These are phyloP conservation scores for Quercus mongolica DNA, from an alignment of 306 rosid genomes.

Conservation along the genomic window DNA sequence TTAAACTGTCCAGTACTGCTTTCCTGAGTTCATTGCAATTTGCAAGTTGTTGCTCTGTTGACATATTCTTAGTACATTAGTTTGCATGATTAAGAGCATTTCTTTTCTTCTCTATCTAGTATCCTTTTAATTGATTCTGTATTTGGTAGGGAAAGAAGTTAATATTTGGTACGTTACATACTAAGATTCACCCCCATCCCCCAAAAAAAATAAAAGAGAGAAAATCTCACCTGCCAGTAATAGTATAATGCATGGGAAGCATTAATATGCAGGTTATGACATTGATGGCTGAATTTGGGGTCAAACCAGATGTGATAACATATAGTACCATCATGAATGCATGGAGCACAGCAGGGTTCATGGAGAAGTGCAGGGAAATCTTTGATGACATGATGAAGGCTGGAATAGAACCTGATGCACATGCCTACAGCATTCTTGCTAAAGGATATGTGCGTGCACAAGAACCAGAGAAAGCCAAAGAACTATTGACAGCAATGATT, in stretches of 20 bases:
- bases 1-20: no score
- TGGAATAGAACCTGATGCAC: slow-evolving; percentile 62
- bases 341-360: slow-evolving; percentile 75
- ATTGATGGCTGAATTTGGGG: slow-evolving; percentile 59
- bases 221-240: no score
- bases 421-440: slow-evolving; percentile 71
- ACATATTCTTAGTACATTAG: no score
- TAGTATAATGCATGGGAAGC: slow-evolving; percentile 8
- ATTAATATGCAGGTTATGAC: slow-evolving; percentile 47
- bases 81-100: no score
- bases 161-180: no score
- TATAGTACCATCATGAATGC: slow-evolving; percentile 74
- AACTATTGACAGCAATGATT: slow-evolving; percentile 46
- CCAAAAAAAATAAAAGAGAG: no score
- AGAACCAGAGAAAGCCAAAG: slow-evolving; percentile 68
- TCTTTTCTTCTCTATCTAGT: no score
- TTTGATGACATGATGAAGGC: slow-evolving; percentile 60
- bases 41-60: no score
- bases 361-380: slow-evolving; percentile 58
- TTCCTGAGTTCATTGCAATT: no score
- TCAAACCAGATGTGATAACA: slow-evolving; percentile 67
- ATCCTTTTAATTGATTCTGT: no score
- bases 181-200: no score
- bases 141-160: no score
- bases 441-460: slow-evolving; percentile 66